These are phyloP conservation scores for Luffa acutangula DNA, from an alignment of 306 rosid genomes.

Conservation along the genomic window DNA sequence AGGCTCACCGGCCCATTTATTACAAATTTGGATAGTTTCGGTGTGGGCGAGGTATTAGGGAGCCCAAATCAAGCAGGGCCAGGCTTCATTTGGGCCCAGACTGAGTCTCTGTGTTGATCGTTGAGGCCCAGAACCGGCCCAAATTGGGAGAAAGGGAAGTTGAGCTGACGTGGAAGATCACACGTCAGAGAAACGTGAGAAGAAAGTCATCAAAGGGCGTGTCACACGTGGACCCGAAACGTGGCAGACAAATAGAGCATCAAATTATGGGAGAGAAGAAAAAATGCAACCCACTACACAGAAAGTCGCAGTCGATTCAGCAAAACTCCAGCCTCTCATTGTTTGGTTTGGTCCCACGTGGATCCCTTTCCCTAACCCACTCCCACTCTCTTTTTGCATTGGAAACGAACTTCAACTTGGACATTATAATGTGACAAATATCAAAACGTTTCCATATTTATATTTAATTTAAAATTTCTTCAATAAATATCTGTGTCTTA, in stretches of 20 bases:
- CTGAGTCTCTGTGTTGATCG: neutral
- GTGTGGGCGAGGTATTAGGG: no score
- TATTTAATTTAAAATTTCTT: no score
- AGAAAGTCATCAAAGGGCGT: neutral
- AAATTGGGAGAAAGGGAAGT: neutral
- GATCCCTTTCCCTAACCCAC: neutral
- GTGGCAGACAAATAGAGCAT: neutral
- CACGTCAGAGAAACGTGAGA: constrained; percentile 1
- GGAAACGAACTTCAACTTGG: neutral
- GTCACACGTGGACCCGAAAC: constrained; percentile 5
- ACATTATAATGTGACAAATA: neutral
- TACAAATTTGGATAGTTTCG: neutral
- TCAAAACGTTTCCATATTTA: neutral
- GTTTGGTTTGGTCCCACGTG: neutral
- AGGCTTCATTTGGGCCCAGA: neutral
- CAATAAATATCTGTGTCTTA: no score
- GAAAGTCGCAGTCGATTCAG: neutral
- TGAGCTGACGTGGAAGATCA: neutral
- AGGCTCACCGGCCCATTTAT: neutral
- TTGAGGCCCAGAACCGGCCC: neutral
- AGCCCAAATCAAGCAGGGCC: neutral
- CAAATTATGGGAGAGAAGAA: neutral
- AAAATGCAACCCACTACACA: neutral
- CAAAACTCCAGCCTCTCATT: neutral
- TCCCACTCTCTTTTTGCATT: neutral